Evolutionary conservation across 2,329 filamentous ascomycete species (phyloP).

Genomic region (Cucurbitaria berberidis): DNA sequence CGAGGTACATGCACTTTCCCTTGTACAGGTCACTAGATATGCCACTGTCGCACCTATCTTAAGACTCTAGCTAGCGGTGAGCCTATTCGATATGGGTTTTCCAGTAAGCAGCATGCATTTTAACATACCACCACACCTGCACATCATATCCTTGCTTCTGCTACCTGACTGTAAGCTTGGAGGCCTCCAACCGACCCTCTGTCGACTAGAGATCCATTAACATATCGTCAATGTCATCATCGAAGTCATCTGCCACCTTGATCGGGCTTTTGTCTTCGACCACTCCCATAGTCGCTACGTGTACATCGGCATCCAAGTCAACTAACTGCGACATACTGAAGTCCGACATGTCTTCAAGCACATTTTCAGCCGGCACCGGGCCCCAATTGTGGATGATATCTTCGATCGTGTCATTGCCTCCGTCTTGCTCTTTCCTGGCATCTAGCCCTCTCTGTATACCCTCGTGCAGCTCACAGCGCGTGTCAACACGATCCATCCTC

Average conservation of each 20-base stretch:
- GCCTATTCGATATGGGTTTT: too few relatives aligned
- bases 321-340: conserved; percentile 7
- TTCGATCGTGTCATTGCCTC: not conserved
- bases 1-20: not conserved
- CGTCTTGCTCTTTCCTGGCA: not conserved
- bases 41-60: too few relatives aligned
- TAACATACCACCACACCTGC: too few relatives aligned
- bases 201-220: conserved; percentile 23
- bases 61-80: too few relatives aligned
- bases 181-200: not conserved
- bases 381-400: not conserved
- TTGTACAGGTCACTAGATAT: too few relatives aligned
- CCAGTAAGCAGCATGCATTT: too few relatives aligned
- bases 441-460: conserved; percentile 17
- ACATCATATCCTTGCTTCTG: not conserved
- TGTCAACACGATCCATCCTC: conserved; percentile 10
- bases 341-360: not conserved
- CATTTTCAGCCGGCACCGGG: not conserved
- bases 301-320: not conserved
- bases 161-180: too few relatives aligned
- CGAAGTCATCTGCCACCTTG: conserved; percentile 6
- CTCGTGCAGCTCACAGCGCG: conserved; percentile 16
- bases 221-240: conserved; percentile 30
- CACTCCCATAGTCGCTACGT: not conserved
- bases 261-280: not conserved